A percentile compares a stretch with the other conserved stretches of the same genome.
Conservation (phyloP, 2,329 filamentous ascomycete species). For the Ciborinia camelliae region DNA sequence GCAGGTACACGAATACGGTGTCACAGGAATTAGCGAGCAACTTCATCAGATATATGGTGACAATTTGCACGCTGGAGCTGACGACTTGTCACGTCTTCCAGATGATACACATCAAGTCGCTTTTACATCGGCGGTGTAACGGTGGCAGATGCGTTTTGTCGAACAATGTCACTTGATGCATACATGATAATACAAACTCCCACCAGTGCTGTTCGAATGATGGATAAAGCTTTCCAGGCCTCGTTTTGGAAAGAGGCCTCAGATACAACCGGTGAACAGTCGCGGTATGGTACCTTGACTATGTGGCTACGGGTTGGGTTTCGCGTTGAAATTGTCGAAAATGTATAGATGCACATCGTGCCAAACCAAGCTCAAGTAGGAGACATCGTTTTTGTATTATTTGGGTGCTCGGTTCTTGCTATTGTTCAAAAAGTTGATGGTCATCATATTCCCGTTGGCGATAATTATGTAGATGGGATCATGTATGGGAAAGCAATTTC, state of each 20-base stretch:
- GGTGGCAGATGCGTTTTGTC: too few species aligned
- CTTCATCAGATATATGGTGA: neutral
- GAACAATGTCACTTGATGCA: too few species aligned
- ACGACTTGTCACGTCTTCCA: neutral
- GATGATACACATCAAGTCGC: neutral
- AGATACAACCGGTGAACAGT: neutral
- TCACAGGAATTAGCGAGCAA: neutral
- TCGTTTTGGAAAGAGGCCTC: neutral
- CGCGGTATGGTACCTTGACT: neutral
- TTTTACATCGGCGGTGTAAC: neutral
- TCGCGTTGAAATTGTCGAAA: neutral
- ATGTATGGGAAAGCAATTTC: constrained; percentile 30
- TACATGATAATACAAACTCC: too few species aligned
- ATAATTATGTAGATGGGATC: constrained; percentile 30
- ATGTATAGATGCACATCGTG: constrained; percentile 24
- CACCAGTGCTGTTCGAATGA: too few species aligned
- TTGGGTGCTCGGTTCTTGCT: constrained; percentile 31
- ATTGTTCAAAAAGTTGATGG: constrained; percentile 23
- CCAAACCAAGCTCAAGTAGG: constrained; percentile 22
- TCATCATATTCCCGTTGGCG: constrained; percentile 26
- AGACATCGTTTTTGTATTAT: constrained; percentile 28
- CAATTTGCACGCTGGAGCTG: too few species aligned
- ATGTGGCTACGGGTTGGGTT: neutral
- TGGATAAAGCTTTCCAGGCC: too few species aligned
- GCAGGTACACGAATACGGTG: neutral